These are phyloP conservation scores for Cornus suecica DNA, from an alignment of 148 eudicot species.

Conservation along the genomic window DNA sequence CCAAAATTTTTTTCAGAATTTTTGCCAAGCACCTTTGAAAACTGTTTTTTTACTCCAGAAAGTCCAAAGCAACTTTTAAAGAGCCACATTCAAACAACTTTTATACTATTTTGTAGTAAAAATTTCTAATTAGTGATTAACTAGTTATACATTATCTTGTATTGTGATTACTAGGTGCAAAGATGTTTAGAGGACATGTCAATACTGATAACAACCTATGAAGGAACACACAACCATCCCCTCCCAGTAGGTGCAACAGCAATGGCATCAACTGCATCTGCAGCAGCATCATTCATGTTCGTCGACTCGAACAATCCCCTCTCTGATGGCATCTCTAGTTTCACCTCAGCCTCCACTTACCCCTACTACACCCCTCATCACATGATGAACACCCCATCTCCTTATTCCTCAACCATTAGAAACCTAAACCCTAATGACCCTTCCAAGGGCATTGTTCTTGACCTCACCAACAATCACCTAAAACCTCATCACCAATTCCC, in stretches of 20 bases:
- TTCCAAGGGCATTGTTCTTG: constrained; percentile 46
- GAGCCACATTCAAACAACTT: no score
- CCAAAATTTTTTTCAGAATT: no score
- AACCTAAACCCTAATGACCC: constrained; percentile 41
- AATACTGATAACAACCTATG: constrained; percentile 58
- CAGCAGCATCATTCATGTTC: constrained; percentile 37
- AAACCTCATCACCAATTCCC: not conserved
- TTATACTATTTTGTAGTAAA: not conserved
- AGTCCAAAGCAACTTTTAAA: no score
- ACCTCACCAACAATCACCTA: constrained; percentile 29
- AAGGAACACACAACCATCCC: constrained; percentile 60
- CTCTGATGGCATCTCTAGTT: constrained; percentile 13
- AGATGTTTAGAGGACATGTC: constrained; percentile 65
- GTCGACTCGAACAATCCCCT: constrained; percentile 35
- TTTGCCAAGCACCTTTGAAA: no score
- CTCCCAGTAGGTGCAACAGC: constrained; percentile 67
- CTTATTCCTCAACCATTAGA: constrained; percentile 25
- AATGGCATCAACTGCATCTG: constrained; percentile 56
- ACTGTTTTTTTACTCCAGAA: no score
- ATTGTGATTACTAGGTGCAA: constrained; percentile 39
- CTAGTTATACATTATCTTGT: not conserved
- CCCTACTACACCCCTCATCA: constrained; percentile 21
- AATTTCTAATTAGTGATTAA: not conserved
- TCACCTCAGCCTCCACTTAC: constrained; percentile 12
- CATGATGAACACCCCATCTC: constrained; percentile 8